Base-by-base conservation (phyloP, 2,329 filamentous ascomycete genomes). In the Cryphonectria carpinicola region DNA sequence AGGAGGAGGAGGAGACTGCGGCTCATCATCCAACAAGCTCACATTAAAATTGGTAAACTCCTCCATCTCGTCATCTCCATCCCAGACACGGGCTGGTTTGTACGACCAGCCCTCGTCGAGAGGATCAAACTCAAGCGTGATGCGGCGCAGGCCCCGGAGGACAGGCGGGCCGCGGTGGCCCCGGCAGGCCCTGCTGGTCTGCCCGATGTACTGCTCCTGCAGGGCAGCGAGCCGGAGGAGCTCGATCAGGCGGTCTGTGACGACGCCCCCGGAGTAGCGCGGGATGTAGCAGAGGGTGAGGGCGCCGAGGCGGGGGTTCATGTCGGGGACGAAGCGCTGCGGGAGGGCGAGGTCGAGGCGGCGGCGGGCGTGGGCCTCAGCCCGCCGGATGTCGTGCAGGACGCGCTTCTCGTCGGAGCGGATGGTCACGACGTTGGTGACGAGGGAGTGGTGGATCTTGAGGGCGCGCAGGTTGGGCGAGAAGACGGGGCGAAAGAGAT, bases 401-500 rank as follows among this genome's bases (percentile, higher is more conserved):
- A 76, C 73, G 2, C 82, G 3, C 82, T 81, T 4, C 84, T 74
- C 13, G 78, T 79, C 0, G 10, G 81, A 77, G 5, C 80, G 71
- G 4, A 89, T 73, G 0, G 83, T 84, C 1, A 85, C 85, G 11
- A 87, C 81, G 56, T 84, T 82, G 0, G 89, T 91, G 7, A 90
- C 83, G 1, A 90, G 73, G 0, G 88, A 90, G 76, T 91, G 89
- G 66, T 91, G 89, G 7, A 89, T 79, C 17, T 85, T 83, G 1
- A 90, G 78, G 1, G 80, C 80, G 43, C 85, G 83, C 5, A 90
- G 79, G 72, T 87, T 87, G 1, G 85, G 84, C 1, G 86, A 87
- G 66, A 86, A 79, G 0, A 86, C 83, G 0, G 87, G 87, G 0
- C 87, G 82, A 68, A 88, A 84, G 11, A 86, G 73, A 74, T 88